phyloP scores from a whole-genome alignment of 176 grass and related monocot genomes.

The Raddia guianensis region DNA sequence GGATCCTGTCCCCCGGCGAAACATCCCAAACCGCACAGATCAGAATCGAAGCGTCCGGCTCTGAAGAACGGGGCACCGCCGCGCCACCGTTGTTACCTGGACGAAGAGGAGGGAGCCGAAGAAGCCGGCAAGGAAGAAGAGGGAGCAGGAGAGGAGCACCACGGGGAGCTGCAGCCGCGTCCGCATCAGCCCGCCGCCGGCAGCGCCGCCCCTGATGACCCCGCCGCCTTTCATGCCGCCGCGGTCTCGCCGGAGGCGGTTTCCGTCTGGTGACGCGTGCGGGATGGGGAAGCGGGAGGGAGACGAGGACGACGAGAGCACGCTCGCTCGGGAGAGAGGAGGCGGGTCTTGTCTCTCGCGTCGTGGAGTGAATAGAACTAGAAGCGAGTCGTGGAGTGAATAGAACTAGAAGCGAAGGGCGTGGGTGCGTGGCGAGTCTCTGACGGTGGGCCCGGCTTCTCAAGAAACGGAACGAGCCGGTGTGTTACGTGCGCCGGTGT shows the following conservation, averaged over 20 bases:
- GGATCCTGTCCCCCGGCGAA: slow-evolving; percentile 41
- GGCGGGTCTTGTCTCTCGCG: slow-evolving; percentile 7
- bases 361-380: not conserved
- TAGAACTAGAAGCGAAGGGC: too few relatives aligned
- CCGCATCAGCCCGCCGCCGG: slow-evolving; percentile 48
- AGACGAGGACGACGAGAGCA: slow-evolving; percentile 10
- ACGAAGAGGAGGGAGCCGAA: slow-evolving; percentile 73
- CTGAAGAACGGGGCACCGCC: not conserved
- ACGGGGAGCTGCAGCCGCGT: slow-evolving; percentile 68
- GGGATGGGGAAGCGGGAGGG: slow-evolving; percentile 13
- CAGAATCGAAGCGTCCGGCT: slow-evolving; percentile 22
- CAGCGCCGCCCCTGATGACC: slow-evolving; percentile 28
- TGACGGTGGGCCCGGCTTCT: not conserved
- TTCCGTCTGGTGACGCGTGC: slow-evolving; percentile 6
- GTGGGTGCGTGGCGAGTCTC: not conserved
- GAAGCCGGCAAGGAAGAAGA: slow-evolving; percentile 94
- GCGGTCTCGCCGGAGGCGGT: not conserved
- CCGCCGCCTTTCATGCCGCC: slow-evolving; percentile 49
- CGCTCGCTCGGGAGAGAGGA: not conserved
- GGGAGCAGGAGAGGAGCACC: slow-evolving; percentile 72
- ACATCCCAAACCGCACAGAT: slow-evolving; percentile 31
- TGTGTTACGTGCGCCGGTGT: too few relatives aligned
- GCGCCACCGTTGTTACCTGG: slow-evolving; percentile 45
- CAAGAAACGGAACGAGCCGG: not conserved
- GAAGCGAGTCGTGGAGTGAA: not conserved